These are phyloP conservation scores for Shiraia sp. DNA, from an alignment of 2,329 filamentous ascomycete species.

Conservation along the genomic window DNA sequence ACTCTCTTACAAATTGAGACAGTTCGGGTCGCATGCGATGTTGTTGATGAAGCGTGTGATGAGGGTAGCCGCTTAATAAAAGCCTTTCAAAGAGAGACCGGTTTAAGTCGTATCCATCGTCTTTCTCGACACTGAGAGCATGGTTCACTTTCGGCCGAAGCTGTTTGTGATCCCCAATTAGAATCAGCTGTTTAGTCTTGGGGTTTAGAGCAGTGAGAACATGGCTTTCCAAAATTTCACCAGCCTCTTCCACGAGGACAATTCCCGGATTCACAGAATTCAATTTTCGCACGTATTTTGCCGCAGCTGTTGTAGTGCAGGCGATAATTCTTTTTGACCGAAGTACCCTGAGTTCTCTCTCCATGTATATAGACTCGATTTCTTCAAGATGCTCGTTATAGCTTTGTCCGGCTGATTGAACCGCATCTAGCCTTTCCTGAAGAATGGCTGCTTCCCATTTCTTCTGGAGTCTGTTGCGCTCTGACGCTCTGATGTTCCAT, in stretches of 20 bases:
- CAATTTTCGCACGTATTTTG: constrained; percentile 60
- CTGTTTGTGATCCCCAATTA: constrained; percentile 72
- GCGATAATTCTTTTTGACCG: constrained; percentile 56
- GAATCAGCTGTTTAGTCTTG: constrained; percentile 60
- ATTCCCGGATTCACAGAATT: constrained; percentile 57
- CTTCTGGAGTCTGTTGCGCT: too few relatives aligned
- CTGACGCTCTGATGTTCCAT: too few relatives aligned
- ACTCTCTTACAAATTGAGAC: constrained; percentile 55
- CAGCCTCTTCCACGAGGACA: constrained; percentile 69
- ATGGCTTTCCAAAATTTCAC: constrained; percentile 69
- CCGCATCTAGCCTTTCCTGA: too few relatives aligned
- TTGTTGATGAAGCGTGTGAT: constrained; percentile 59
- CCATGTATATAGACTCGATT: too few relatives aligned
- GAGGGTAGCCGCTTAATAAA: constrained; percentile 47
- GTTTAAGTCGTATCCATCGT: constrained; percentile 66
- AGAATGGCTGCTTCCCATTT: too few relatives aligned
- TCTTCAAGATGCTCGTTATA: too few relatives aligned
- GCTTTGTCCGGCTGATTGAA: too few relatives aligned
- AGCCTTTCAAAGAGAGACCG: constrained; percentile 69
- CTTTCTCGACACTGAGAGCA: constrained; percentile 55
- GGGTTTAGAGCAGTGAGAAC: constrained; percentile 60
- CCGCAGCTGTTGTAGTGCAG: constrained; percentile 69
- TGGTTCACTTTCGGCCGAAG: constrained; percentile 67
- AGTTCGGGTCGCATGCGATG: constrained; percentile 71
- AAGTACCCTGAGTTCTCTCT: too few relatives aligned